Percentiles rank a stretch among this genome's conserved stretches.
phyloP scores from a whole-genome alignment of 2,329 filamentous ascomycete species.

The Botryosphaeria agaves region DNA sequence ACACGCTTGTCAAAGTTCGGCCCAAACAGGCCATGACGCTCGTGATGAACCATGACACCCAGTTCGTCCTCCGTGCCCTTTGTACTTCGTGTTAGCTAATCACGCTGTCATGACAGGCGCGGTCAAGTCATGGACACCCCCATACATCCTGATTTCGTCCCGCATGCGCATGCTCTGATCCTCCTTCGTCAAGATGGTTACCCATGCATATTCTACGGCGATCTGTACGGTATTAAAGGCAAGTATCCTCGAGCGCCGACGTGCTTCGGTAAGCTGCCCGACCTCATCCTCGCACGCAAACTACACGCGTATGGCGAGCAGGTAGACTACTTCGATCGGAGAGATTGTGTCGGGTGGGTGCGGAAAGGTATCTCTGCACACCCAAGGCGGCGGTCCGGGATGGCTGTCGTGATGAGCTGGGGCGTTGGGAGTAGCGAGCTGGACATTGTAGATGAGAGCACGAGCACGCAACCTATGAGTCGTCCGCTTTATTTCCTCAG shows the following conservation, averaged over 20 bases:
- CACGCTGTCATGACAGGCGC: slow-evolving; percentile 15
- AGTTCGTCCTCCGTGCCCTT: slow-evolving; percentile 20
- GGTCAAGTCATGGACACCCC: slow-evolving; percentile 41
- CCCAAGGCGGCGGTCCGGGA: slow-evolving; percentile 30
- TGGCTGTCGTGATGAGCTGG: slow-evolving; percentile 37
- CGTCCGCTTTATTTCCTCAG: too few species aligned
- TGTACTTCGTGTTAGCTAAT: slow-evolving; percentile 1
- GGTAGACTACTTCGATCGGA: slow-evolving; percentile 42
- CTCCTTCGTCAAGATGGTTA: slow-evolving; percentile 42
- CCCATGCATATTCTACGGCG: slow-evolving; percentile 48
- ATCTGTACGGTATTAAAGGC: slow-evolving; percentile 41
- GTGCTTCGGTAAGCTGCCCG: slow-evolving; percentile 36
- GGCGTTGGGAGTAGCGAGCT: too few species aligned
- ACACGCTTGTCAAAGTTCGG: slow-evolving; percentile 36
- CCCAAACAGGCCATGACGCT: slow-evolving; percentile 44
- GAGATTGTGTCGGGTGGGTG: slow-evolving; percentile 45
- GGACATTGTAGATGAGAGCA: too few species aligned
- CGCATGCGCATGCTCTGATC: slow-evolving; percentile 48
- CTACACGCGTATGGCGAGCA: slow-evolving; percentile 49
- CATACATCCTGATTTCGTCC: slow-evolving; percentile 48
- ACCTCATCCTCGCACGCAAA: slow-evolving; percentile 42
- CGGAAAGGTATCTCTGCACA: slow-evolving; percentile 33
- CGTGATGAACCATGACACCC: slow-evolving; percentile 50
- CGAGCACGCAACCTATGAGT: too few species aligned
- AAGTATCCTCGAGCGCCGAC: slow-evolving; percentile 33